Evolutionary conservation across 768 basidiomycete species (phyloP), one percentile per base, ranked within the genome.

Genomic region (Gymnopilus dilepis): DNA sequence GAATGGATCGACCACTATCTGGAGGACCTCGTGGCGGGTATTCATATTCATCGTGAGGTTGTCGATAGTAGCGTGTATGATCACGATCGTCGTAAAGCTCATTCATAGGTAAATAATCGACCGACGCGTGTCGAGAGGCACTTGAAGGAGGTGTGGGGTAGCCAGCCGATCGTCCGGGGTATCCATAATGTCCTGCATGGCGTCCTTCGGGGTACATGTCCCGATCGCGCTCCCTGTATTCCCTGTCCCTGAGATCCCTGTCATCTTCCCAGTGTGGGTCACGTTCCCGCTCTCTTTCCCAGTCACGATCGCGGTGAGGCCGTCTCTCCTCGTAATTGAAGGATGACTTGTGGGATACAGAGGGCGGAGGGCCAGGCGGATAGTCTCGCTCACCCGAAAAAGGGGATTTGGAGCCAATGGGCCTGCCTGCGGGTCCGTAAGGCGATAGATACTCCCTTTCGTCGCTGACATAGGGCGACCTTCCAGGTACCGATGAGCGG

Each of bases 21-120:
- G 62, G 31, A 50, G 47, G 47, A 5, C 47, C 47, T 30, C 63
- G 42, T 24, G 34, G 38, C 41, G 43, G 37, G 43, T 67, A 64
- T 12, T 65, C 67, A 58, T 61, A 66, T 3, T 69, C 66, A 12
- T 69, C 69, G 13, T 62, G 61, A 24, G 52, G 17, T 13, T 22
- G 22, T 34, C 52, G 52, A 22, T 45, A 56, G 31, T 34, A 45
- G 21, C 55, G 55, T 12, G 38, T 11, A 30, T 41, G 55, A 6
- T 59, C 58, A 6, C 57, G 67, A 6, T 65, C 64, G 15, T 70
- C 67, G 37, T 62, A 69, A 24, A 58, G 19, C 8, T 68, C 64
- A 19, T 60, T 52, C 54, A 61, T 63, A 12, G 63, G 67, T n/a
- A 63, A 22, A 40, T 65, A 65, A 11, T 69, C 64, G 13, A 52